Evolutionary conservation across 495 filamentous ascomycete genomes (phyloP).

Genomic region (Penicillium antarcticum): DNA sequence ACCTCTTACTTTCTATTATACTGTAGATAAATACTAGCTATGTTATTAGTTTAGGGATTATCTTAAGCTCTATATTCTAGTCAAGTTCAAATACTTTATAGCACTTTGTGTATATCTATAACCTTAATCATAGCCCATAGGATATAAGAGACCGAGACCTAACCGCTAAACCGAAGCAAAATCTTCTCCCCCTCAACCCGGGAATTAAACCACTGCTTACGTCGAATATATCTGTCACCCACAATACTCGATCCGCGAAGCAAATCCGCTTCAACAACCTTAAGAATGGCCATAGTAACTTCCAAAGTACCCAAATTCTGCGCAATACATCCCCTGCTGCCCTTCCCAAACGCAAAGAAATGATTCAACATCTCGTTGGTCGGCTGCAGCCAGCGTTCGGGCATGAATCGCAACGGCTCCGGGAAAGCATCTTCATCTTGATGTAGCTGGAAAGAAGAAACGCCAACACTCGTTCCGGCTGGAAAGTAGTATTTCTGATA

Average conservation of each 20-base stretch:
- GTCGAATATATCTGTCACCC: constrained; percentile 32
- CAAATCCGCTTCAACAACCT: constrained; percentile 34
- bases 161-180: constrained; percentile 11
- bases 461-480: constrained; percentile 41
- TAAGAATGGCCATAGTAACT: constrained; percentile 33
- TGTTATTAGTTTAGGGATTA: no score
- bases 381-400: constrained; percentile 48
- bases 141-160: no score
- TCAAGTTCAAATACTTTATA: no score
- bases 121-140: no score
- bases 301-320: constrained; percentile 43
- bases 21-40: no score
- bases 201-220: constrained; percentile 52
- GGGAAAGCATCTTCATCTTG: constrained; percentile 42
- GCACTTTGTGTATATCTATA: no score
- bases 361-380: constrained; percentile 36
- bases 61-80: no score
- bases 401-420: constrained; percentile 38
- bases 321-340: constrained; percentile 48
- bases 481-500: constrained; percentile 38
- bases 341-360: constrained; percentile 48
- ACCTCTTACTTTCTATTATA: no score
- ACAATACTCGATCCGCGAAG: constrained; percentile 37
- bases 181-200: constrained; percentile 27
- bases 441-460: constrained; percentile 41